Percentiles rank a stretch among this genome's conserved stretches.
These are phyloP conservation scores for Sphaerosporella brunnea DNA, from an alignment of 495 filamentous ascomycete genomes.

Conservation along the genomic window DNA sequence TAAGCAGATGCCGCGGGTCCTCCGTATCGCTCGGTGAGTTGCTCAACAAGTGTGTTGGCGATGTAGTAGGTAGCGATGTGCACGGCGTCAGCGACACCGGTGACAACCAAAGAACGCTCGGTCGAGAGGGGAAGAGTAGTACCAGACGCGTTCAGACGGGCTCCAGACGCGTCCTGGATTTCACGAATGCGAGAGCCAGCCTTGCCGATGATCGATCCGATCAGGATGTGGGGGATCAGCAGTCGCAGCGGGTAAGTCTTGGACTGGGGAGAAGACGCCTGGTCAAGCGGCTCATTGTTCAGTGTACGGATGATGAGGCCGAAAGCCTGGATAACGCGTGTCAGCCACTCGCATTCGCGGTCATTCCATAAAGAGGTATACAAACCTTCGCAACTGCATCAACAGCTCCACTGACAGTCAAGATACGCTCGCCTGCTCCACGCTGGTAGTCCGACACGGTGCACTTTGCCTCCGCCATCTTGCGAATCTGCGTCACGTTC, in stretches of 20 bases:
- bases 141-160: constrained; percentile 90
- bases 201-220: constrained; percentile 97
- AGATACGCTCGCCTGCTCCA: constrained; percentile 86
- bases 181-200: constrained; percentile 87
- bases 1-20: constrained; percentile 93
- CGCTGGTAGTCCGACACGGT: constrained; percentile 96
- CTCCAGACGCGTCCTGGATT: constrained; percentile 94
- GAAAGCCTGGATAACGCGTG: constrained; percentile 51
- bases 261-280: constrained; percentile 73
- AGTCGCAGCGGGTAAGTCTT: constrained; percentile 95
- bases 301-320: constrained; percentile 93
- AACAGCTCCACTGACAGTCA: constrained; percentile 88
- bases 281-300: constrained; percentile 81
- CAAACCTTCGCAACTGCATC: constrained; percentile 93
- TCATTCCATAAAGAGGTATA: constrained; percentile 6
- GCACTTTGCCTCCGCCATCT: constrained; percentile 85
- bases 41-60: constrained; percentile 84
- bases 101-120: constrained; percentile 88
- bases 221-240: constrained; percentile 88
- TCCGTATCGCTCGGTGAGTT: constrained; percentile 87
- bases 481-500: constrained; percentile 88
- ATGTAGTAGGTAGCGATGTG: constrained; percentile 99
- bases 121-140: constrained; percentile 82
- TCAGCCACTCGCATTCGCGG: not conserved
- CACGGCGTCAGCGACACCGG: constrained; percentile 81